Evolutionary conservation across 306 rosid species (phyloP).

Genomic region (Casuarina glauca): DNA sequence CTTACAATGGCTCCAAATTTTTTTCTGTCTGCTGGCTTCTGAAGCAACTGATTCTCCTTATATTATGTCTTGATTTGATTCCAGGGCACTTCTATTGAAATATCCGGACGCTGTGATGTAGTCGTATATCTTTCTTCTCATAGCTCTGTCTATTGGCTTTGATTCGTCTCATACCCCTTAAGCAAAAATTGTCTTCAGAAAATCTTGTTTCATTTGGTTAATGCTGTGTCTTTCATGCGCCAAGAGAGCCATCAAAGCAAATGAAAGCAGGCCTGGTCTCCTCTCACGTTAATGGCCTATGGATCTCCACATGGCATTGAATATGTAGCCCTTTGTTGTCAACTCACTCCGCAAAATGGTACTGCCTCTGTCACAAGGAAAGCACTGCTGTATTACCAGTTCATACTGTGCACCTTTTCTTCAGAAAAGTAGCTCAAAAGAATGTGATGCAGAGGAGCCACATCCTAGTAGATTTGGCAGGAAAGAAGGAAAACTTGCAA

Average conservation of each 20-base stretch:
- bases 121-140: not conserved
- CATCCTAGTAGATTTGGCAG: not conserved
- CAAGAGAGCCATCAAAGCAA: not conserved
- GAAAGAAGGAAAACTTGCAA: not conserved
- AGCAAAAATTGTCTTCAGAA: not conserved
- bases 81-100: no score
- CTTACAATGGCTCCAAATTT: not conserved
- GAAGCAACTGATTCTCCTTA: not conserved
- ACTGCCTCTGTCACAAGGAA: not conserved
- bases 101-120: not conserved
- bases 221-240: not conserved
- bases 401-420: not conserved
- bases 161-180: not conserved
- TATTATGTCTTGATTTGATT: not conserved
- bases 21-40: not conserved
- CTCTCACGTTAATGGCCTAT: not conserved
- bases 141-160: not conserved
- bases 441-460: not conserved
- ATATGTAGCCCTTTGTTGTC: not conserved
- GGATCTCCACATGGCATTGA: not conserved
- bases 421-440: not conserved
- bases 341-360: conserved; percentile 9
- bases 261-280: not conserved
- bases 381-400: not conserved
- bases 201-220: not conserved